Base-by-base conservation (phyloP, 257 asterid genomes). In the Verbascum thapsus region DNA sequence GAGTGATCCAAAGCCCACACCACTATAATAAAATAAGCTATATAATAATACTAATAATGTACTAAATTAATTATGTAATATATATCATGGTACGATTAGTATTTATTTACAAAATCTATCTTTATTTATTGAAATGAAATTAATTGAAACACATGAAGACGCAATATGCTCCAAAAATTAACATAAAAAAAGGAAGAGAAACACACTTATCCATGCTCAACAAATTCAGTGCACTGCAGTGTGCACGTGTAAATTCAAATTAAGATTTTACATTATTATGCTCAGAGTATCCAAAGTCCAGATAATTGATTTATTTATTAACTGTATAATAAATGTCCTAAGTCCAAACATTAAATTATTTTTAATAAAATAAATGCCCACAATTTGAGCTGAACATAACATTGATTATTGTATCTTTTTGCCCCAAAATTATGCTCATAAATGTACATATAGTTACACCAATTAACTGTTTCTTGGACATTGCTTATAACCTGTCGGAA, bases 221-320 rank as follows among this genome's bases (percentile, higher is more conserved):
- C 60, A 56, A 61, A 78, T 55, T 72, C 70, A 68, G 76, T 54
- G 70, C 64, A 34, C n/a, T n/a, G n/a, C n/a, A n/a, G 12, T 64
- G 73, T 77, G 74, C 75, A 78, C 74, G 78, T 71, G 71, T 13
- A 9, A 48, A 16, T 22, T 32, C 18, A 45, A 32, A 52, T 41
- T 55, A 66, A 69, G 56, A 39, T 63, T 62, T 8, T 42, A 34
- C 3, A 54, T 39, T 66, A 56, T 45, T 17, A 12, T 6, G 3
- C 42, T 52, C 39, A 60, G 69, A 82, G 82, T 45, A 80, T 80
- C 82, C 82, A 41, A 80, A 38, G 82, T 58, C 52, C 10, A 43
- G 26, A 23, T 2, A 11, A 1, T 35, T 35, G 11, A 43, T 10
- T 43, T 9, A 43, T 43, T 43, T 8, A 43, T 8, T 8, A 15